Base-by-base conservation (phyloP, 306 rosid genomes). In the Trichosanthes cucumerina region DNA sequence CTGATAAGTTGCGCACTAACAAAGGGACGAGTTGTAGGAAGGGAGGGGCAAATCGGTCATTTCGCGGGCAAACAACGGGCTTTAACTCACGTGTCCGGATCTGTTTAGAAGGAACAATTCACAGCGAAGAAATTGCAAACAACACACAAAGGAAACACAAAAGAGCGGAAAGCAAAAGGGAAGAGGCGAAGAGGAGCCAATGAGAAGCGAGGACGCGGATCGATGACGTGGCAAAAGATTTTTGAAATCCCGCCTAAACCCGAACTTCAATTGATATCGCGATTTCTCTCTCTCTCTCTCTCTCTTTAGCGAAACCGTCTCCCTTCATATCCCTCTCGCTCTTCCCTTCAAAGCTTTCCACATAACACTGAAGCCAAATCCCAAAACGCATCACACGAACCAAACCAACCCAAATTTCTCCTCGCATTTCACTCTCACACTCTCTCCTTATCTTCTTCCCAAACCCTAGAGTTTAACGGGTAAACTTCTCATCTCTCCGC, bases 191-290 rank as follows among this genome's bases (percentile, higher is more conserved):
- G n/a, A 15, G 1, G 0, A 47, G 47, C 92, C 36, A 79, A 53
- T 77, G 0, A 53, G 1, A 1, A 2, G 0, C 1, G 3, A 65
- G 21, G 88, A 71, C 88, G 58, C 83, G 88, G 97, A 93, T 88
- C 72, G 85, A 0, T 82, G 91, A 93, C 86, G 83, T 91, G 91
- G 91, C 84, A 5, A 63, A 79, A 78, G 79, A 77, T 56, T 36
- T 84, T 82, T 54, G 82, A 89, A 87, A 89, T 93, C 98, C 97
- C 96, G 98, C 98, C 96, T 75, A 91, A 91, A 91, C 87, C 90
- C 83, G 78, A 84, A 80, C 86, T 90, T 87, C 91, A 88, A 88
- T 86, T 87, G 58, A 79, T 87, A 78, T 76, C 71, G 53, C 59
- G 75, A 76, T 83, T 86, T 86, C 82, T 79, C 38, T 72, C 75